Base-by-base conservation (phyloP, 306 rosid genomes). In the Casuarina equisetifolia region DNA sequence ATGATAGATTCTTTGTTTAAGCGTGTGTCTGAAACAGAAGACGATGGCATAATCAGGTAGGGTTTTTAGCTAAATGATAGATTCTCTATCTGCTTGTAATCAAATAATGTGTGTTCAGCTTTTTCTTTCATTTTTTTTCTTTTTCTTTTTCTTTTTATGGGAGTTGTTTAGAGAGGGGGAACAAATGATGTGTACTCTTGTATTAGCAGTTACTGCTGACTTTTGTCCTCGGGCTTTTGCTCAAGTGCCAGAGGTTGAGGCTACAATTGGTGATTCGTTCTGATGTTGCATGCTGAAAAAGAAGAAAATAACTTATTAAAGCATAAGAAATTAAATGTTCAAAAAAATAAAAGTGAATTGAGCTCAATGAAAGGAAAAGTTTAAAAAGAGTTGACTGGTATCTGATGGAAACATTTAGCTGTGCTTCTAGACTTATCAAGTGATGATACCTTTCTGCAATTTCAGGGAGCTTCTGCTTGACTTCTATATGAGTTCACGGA, bases 31-130 rank as follows among this genome's bases (percentile, higher is more conserved):
- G 98, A 85, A 0, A 82, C 83, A 0, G 90, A 84, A 13, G 99
- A 96, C 82, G 96, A 96, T 6, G 99, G 99, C 20, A 96, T 92
- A 0, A 80, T 95, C 76, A 92, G 98, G 98, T 95, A 13, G 9
- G 59, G 10, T n/a, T 13, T 73, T 53, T 10, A 36, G 51, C 67
- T 72, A 39, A n/a, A 39, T 25, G n/a, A n/a, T n/a, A n/a, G n/a
- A n/a, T n/a, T n/a, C n/a, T n/a, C n/a, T 25, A 25, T 25, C 32
- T 40, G 43, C 43, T 11, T 1, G 8, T 10, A 8, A 6, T 70
- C 10, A 3, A 12, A 20, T 66, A 5, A 11, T 69, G 42, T 48
- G 11, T 6, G 19, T 10, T n/a, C 3, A 9, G 44, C 25, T 15
- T 17, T 16, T n/a, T 32, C 42, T 32, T 49, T 12, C 3, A 38